Conservation (phyloP, 2,329 filamentous ascomycete species). For the Sodiomyces alkalinus region DNA sequence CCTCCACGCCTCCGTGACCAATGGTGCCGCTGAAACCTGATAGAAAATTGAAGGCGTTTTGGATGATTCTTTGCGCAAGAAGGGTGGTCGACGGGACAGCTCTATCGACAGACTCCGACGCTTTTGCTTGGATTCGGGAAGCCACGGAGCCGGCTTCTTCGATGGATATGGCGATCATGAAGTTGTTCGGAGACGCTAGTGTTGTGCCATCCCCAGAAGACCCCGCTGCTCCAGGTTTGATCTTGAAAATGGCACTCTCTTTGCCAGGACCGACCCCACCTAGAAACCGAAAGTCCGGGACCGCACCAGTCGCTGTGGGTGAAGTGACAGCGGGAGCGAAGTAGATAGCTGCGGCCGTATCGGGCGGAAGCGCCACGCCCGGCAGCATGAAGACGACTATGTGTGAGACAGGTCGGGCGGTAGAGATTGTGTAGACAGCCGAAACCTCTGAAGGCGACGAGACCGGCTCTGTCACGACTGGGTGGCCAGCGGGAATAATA, state of each 20-base stretch:
- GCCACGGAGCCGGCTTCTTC: constrained; percentile 63
- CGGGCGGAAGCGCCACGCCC: constrained; percentile 53
- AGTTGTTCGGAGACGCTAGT: too few species aligned
- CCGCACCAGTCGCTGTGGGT: constrained; percentile 22
- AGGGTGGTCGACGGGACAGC: constrained; percentile 49
- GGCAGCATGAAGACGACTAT: constrained; percentile 84
- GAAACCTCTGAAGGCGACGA: constrained; percentile 36
- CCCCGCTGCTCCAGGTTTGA: constrained; percentile 24
- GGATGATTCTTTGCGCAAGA: constrained; percentile 85
- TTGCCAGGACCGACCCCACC: constrained; percentile 84
- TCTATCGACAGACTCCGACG: constrained; percentile 15
- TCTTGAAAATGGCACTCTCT: constrained; percentile 80
- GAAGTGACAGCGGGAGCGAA: constrained; percentile 37
- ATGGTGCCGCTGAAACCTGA: constrained; percentile 64
- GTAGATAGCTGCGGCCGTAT: constrained; percentile 81
- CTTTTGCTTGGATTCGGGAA: constrained; percentile 48
- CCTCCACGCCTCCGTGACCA: constrained; percentile 52
- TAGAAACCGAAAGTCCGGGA: constrained; percentile 61
- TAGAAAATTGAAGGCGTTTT: constrained; percentile 94
- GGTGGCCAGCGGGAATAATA: constrained; percentile 44
- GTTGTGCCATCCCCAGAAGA: constrained; percentile 10
- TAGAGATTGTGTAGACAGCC: constrained; percentile 37
- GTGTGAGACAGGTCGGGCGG: constrained; percentile 52
- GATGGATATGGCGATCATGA: constrained; percentile 69
- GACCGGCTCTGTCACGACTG: constrained; percentile 38